Percentiles rank a stretch among this genome's conserved stretches.
phyloP scores from a whole-genome alignment of 768 basidiomycete genomes.

The Lepiota subincarnata region DNA sequence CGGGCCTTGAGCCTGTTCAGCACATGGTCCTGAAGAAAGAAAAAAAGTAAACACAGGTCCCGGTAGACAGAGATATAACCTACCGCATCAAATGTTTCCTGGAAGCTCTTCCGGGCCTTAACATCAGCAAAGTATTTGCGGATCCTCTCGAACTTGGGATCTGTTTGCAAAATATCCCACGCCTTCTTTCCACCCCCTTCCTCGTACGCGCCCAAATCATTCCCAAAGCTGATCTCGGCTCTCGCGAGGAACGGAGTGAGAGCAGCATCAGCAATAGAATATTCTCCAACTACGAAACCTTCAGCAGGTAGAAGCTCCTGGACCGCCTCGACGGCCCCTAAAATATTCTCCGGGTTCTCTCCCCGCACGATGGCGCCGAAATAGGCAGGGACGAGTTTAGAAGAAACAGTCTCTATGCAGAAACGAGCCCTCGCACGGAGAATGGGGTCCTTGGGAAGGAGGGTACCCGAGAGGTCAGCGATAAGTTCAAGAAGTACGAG shows the following conservation, averaged over 20 bases:
- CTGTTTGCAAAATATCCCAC: slow-evolving; percentile 35
- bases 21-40: not conserved
- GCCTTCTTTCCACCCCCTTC: slow-evolving; percentile 44
- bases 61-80: slow-evolving; percentile 15
- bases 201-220: slow-evolving; percentile 50
- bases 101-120: slow-evolving; percentile 48
- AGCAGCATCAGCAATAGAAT: slow-evolving; percentile 61
- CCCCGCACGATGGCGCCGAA: slow-evolving; percentile 32
- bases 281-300: slow-evolving; percentile 45
- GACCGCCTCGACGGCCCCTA: slow-evolving; percentile 39
- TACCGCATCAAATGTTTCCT: slow-evolving; percentile 52
- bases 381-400: slow-evolving; percentile 39
- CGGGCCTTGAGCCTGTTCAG: too few species aligned
- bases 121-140: slow-evolving; percentile 44
- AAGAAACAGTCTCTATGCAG: slow-evolving; percentile 54
- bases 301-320: slow-evolving; percentile 47
- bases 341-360: slow-evolving; percentile 36
- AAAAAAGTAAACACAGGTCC: not conserved
- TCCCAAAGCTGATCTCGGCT: slow-evolving; percentile 35
- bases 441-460: slow-evolving; percentile 55
- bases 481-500: slow-evolving; percentile 64
- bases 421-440: slow-evolving; percentile 56
- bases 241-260: slow-evolving; percentile 61
- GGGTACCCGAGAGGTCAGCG: slow-evolving; percentile 52
- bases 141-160: slow-evolving; percentile 47